Evolutionary conservation across 1,139 yeast species (phyloP).

Genomic region (Taiozyma sp.): DNA sequence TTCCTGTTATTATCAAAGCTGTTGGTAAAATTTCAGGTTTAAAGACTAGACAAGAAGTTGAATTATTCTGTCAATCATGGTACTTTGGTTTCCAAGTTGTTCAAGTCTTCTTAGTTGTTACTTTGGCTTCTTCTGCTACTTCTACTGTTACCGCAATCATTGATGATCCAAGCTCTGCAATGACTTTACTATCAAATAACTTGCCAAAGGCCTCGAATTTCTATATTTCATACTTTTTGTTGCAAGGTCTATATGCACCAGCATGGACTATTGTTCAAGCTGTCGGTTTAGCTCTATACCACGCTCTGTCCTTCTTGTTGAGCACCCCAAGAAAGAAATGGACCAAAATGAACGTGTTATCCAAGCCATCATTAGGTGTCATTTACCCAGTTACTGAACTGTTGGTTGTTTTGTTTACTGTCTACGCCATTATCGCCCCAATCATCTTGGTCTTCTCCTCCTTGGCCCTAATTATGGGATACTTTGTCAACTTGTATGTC

Average conservation of each 20-base stretch:
- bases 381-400: constrained; percentile 69
- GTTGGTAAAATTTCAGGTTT: constrained; percentile 73
- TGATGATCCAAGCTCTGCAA: constrained; percentile 58
- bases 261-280: constrained; percentile 59
- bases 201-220: constrained; percentile 88
- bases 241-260: constrained; percentile 65
- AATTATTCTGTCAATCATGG: constrained; percentile 78
- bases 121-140: constrained; percentile 67
- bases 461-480: constrained; percentile 50
- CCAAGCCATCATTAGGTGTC: constrained; percentile 65
- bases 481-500: constrained; percentile 58
- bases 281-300: constrained; percentile 36
- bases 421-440: constrained; percentile 76
- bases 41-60: constrained; percentile 65
- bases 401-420: constrained; percentile 63
- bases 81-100: constrained; percentile 84
- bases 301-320: constrained; percentile 37
- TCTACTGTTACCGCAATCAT: constrained; percentile 67
- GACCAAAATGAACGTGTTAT: constrained; percentile 40
- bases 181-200: constrained; percentile 62
- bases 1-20: constrained; percentile 72
- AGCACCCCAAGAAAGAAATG: constrained; percentile 67
- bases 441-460: constrained; percentile 60
- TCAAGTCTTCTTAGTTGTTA: constrained; percentile 65
- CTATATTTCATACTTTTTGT: constrained; percentile 55